A percentile compares a stretch with the other conserved stretches of the same genome.
phyloP scores from a whole-genome alignment of 805 yeast genomes.

The Middelhovenomyces tepae region DNA sequence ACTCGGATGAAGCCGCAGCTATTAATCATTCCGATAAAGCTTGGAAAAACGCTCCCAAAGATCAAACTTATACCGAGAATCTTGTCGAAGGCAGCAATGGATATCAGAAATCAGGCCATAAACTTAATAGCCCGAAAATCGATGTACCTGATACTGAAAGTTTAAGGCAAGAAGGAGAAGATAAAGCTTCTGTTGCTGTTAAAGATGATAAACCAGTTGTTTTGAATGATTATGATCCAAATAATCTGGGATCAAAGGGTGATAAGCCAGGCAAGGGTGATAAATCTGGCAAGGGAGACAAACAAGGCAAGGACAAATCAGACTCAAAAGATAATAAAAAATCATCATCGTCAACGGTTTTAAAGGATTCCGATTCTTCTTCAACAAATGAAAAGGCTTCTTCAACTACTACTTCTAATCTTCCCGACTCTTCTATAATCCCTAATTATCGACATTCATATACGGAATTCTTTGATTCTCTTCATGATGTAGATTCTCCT shows the following conservation, averaged over 20 bases:
- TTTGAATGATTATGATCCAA: slow-evolving; percentile 30
- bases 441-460: too few species aligned
- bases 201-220: slow-evolving; percentile 25
- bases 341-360: not conserved
- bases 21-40: slow-evolving; percentile 22
- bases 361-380: not conserved
- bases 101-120: slow-evolving; percentile 22
- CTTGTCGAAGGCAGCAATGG: slow-evolving; percentile 19
- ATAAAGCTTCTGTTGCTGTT: slow-evolving; percentile 14
- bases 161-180: slow-evolving; percentile 9
- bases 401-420: too few species aligned
- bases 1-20: slow-evolving; percentile 19
- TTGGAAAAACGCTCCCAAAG: slow-evolving; percentile 29
- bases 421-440: too few species aligned
- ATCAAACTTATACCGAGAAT: slow-evolving; percentile 20
- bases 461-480: not conserved
- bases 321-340: slow-evolving; percentile 2
- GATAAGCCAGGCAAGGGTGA: slow-evolving; percentile 15
- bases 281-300: slow-evolving; percentile 10
- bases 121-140: slow-evolving; percentile 14
- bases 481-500: slow-evolving; percentile 4
- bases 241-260: slow-evolving; percentile 24
- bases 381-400: slow-evolving; percentile 1
- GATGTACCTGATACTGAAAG: slow-evolving; percentile 18
- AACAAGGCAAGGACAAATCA: slow-evolving; percentile 4